phyloP scores from a whole-genome alignment of 2,329 filamentous ascomycete genomes.

The Fusarium sp. region DNA sequence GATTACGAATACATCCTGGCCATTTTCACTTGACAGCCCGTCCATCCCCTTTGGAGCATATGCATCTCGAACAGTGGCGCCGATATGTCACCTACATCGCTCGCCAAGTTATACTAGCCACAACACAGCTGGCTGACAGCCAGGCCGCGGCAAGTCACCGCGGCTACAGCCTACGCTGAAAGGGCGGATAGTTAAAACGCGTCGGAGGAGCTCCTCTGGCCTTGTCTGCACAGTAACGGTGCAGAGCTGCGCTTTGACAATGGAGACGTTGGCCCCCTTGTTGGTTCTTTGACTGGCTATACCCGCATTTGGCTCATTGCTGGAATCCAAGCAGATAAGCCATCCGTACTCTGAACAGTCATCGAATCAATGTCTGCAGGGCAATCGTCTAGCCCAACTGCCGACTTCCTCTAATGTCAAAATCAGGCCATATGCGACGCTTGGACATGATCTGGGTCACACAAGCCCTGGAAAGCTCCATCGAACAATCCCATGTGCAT shows the following conservation, averaged over 20 bases:
- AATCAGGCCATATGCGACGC: conserved; percentile 18
- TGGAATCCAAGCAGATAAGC: conserved; percentile 6
- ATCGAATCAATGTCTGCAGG: conserved; percentile 1
- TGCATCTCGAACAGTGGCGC: conserved; percentile 7
- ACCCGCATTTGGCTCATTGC: conserved; percentile 10
- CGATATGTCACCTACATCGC: conserved; percentile 5
- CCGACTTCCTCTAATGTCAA: conserved; percentile 6
- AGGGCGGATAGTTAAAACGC: not conserved
- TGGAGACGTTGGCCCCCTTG: conserved; percentile 1
- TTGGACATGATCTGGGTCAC: conserved; percentile 4
- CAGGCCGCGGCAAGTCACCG: conserved; percentile 14
- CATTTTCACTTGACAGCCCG: not conserved
- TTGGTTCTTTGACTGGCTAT: conserved; percentile 2
- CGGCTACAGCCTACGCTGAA: conserved; percentile 10
- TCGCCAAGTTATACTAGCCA: conserved; percentile 5
- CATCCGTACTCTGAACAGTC: not conserved
- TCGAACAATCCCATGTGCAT: not conserved
- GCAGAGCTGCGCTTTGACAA: conserved; percentile 26
- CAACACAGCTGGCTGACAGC: conserved; percentile 5
- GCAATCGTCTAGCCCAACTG: conserved; percentile 7
- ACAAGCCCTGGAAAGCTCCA: not conserved
- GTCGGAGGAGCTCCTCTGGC: conserved; percentile 1
- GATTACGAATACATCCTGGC: not conserved
- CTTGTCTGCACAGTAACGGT: conserved; percentile 1
- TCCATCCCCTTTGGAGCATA: conserved; percentile 9